A percentile compares a stretch with the other conserved stretches of the same genome.
phyloP scores from a whole-genome alignment of 768 basidiomycete genomes.

The Strobilomyces dryophilus region DNA sequence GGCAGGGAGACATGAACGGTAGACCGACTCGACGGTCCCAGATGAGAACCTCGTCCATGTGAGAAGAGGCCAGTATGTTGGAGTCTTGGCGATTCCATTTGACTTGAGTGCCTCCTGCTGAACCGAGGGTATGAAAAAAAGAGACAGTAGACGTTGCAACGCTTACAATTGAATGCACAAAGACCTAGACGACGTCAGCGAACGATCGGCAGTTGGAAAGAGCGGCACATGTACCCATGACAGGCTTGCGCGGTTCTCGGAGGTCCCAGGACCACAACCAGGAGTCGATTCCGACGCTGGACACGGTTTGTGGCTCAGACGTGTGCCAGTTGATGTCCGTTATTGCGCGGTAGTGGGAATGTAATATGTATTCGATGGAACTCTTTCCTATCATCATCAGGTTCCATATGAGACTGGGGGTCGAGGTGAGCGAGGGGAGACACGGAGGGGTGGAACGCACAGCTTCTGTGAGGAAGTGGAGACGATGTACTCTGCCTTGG shows the following conservation, averaged over 20 bases:
- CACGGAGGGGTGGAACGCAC: constrained; percentile 38
- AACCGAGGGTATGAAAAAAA: neutral
- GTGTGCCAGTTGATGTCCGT: constrained; percentile 99
- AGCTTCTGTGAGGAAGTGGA: constrained; percentile 88
- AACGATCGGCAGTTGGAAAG: neutral
- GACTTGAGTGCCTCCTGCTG: constrained; percentile 89
- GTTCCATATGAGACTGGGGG: constrained; percentile 88
- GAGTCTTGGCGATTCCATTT: constrained; percentile 93
- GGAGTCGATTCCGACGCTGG: constrained; percentile 89
- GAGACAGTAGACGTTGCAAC: neutral
- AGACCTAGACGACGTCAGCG: constrained; percentile 37
- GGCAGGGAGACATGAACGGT: neutral
- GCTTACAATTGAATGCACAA: constrained; percentile 52
- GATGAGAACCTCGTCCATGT: constrained; percentile 79
- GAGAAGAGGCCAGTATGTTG: constrained; percentile 85
- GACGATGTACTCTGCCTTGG: constrained; percentile 74
- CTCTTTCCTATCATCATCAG: constrained; percentile 68
- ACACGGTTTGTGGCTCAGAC: constrained; percentile 76
- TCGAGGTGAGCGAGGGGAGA: neutral
- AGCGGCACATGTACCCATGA: constrained; percentile 51
- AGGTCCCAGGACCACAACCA: constrained; percentile 97
- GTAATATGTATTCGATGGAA: constrained; percentile 79
- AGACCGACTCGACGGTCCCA: constrained; percentile 87
- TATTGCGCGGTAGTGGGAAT: constrained; percentile 90
- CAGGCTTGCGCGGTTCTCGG: constrained; percentile 62